Base-by-base conservation (phyloP, 495 filamentous ascomycete species). In the Aspergillus asperescens region DNA sequence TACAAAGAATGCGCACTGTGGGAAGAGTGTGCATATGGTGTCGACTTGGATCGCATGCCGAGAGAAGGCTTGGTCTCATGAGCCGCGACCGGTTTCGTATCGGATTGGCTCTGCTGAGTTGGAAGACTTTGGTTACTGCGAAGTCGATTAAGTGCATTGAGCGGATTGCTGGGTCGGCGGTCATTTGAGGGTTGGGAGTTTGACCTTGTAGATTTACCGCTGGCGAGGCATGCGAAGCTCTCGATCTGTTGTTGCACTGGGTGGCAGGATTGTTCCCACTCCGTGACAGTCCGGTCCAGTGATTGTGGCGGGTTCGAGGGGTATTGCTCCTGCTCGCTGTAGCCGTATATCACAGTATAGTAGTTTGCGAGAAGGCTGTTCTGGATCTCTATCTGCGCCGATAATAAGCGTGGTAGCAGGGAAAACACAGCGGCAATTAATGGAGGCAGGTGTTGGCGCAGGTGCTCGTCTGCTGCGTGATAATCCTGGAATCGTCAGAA, bases 341-440 rank as follows among this genome's bases (percentile, higher is more conserved):
- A 96, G 52, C 81, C 81, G 62, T 90, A 83, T 3, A 96, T 72
- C 0, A 83, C 74, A 9, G 91, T 95, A 69, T 97, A 97, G 57
- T 88, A 86, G 49, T 93, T 75, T 0, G 82, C 91, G 3, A 96
- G 77, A 22, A 97, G 74, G 34, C 82, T 80, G 65, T 92, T 93
- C 60, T 97, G 92, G 31, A 89, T 82, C 60, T 86, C 75, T 22
- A 95, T 81, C 54, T 92, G 85, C 31, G 78, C 80, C 25, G 79
- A 76, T 3, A 94, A 76, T 13, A 97, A 68, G 29, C 83, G 80
- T n/a, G 89, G 89, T 16, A 94, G 77, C 15, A 96, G 70, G n/a
- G 78, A 85, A 65, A 90, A 88, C 1, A 86, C 74, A 13, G 88
- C 87, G 0, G 75, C 65, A 38, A 93, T 80, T 12, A 97, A 72